Conservation (phyloP, 2,329 filamentous ascomycete species). For the Fusarium albidum region DNA sequence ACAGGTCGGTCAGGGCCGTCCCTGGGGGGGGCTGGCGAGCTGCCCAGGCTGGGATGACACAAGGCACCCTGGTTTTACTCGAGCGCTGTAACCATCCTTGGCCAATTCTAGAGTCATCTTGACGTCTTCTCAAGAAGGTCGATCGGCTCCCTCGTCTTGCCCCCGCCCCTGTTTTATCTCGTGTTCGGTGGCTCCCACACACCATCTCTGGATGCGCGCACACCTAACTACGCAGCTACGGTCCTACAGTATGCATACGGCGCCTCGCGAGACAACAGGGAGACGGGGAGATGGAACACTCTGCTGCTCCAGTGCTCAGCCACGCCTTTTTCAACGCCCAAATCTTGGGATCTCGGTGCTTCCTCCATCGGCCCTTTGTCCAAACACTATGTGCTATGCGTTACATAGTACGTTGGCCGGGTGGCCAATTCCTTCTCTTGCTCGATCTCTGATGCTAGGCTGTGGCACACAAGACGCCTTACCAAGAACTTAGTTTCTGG, state of each 20-base stretch:
- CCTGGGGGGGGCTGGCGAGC: conserved; percentile 16
- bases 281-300: neutral
- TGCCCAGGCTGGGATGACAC: conserved; percentile 9
- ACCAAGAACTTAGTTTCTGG: conserved; percentile 20
- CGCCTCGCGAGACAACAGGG: no score
- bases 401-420: neutral
- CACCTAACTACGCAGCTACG: no score
- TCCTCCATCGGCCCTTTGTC: conserved; percentile 27
- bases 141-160: conserved; percentile 13
- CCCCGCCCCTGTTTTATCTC: conserved; percentile 36
- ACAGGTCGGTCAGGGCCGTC: conserved; percentile 1
- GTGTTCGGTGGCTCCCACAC: conserved; percentile 45
- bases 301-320: conserved; percentile 24
- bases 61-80: neutral
- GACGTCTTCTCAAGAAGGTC: conserved; percentile 22
- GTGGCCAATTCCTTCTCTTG: neutral
- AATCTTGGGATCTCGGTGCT: conserved; percentile 30
- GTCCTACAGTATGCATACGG: no score
- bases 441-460: neutral
- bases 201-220: conserved; percentile 31
- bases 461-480: conserved; percentile 7
- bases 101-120: conserved; percentile 28
- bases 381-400: neutral
- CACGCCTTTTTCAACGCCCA: conserved; percentile 20
- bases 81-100: neutral